Evolutionary conservation across 73 alveolate genomes (phyloP).

Genomic region (Paramecium sonneborni): DNA sequence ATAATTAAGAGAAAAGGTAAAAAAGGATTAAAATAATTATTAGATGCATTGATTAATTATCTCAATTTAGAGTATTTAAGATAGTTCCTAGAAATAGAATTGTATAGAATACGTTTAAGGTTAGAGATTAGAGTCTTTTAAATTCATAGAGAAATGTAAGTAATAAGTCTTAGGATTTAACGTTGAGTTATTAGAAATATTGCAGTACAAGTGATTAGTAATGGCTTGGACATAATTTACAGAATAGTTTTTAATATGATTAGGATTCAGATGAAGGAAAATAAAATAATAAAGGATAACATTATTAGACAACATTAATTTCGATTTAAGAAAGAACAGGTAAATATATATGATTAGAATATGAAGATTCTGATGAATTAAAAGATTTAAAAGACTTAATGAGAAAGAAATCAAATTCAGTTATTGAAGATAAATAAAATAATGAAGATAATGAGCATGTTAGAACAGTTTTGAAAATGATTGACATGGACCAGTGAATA

Average conservation of each 20-base stretch:
- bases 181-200: background rate
- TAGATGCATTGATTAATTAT: conserved; percentile 17
- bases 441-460: conserved; percentile 40
- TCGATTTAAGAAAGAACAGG: conserved; percentile 21
- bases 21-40: background rate
- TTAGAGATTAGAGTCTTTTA: background rate
- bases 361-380: conserved; percentile 1
- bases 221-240: background rate
- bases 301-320: background rate
- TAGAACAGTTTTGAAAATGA: background rate
- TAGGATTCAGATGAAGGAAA: background rate
- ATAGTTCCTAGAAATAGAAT: background rate
- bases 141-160: background rate
- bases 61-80: background rate
- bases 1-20: background rate
- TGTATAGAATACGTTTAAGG: background rate
- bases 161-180: background rate
- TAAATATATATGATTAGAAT: background rate
- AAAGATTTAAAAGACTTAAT: conserved; percentile 5
- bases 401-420: conserved; percentile 29
- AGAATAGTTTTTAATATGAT: background rate
- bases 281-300: conserved; percentile 1
- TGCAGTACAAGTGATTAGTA: background rate
- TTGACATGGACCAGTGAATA: conserved; percentile 22
- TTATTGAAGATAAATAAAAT: background rate